These are phyloP conservation scores for Saccharomycopsis phalli DNA, from an alignment of 1,139 yeast species.

Conservation along the genomic window DNA sequence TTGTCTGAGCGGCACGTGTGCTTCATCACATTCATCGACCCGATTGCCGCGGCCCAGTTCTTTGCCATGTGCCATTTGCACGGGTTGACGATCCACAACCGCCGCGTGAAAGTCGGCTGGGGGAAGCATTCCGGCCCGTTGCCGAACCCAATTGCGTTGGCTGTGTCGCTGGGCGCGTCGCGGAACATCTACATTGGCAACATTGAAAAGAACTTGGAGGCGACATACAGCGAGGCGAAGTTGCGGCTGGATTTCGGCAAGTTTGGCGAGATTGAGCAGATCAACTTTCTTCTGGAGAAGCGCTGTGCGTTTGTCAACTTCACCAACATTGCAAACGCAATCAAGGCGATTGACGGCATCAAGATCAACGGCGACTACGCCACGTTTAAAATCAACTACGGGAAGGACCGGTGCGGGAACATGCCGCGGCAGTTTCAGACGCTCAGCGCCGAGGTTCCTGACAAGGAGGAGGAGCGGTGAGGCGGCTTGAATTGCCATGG, in stretches of 20 bases:
- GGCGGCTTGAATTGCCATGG: too few relatives aligned
- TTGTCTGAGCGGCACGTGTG: slow-evolving; percentile 77
- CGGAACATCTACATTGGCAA: slow-evolving; percentile 74
- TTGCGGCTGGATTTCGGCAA: slow-evolving; percentile 56
- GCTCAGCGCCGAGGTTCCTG: slow-evolving; percentile 1
- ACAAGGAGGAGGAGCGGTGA: neutral
- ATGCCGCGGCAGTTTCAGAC: slow-evolving; percentile 43
- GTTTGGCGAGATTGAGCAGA: slow-evolving; percentile 77
- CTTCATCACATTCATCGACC: slow-evolving; percentile 70
- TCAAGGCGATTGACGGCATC: slow-evolving; percentile 67
- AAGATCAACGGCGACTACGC: slow-evolving; percentile 45
- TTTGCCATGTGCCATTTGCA: slow-evolving; percentile 71
- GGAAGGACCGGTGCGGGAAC: slow-evolving; percentile 81
- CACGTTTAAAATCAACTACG: slow-evolving; percentile 58
- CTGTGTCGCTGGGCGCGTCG: slow-evolving; percentile 76
- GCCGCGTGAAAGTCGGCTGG: slow-evolving; percentile 77
- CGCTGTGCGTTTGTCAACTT: slow-evolving; percentile 78
- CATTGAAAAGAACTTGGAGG: slow-evolving; percentile 32
- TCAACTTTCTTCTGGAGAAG: slow-evolving; percentile 63
- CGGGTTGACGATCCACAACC: slow-evolving; percentile 66
- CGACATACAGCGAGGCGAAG: slow-evolving; percentile 39
- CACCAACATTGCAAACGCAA: slow-evolving; percentile 67
- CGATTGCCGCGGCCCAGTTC: slow-evolving; percentile 75
- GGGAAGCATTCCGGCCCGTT: slow-evolving; percentile 75
- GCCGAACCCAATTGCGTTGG: slow-evolving; percentile 64